A percentile compares a stretch with the other conserved stretches of the same genome.
Evolutionary conservation across 2,329 filamentous ascomycete genomes (phyloP).

Genomic region (Daldinia sp.): DNA sequence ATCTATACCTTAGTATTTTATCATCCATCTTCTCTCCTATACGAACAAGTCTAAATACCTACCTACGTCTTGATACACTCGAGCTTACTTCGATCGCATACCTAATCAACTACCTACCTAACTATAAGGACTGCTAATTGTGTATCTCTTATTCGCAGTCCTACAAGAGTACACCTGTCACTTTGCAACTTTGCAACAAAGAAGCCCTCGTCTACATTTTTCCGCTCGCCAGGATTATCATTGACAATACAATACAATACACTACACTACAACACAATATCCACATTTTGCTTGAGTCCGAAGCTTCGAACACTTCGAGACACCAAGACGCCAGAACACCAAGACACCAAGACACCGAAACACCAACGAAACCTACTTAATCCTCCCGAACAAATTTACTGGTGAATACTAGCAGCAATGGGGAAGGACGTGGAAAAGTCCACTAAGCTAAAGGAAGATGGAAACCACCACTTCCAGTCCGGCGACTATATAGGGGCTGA

Average conservation of each 20-base stretch:
- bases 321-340: slow-evolving; percentile 4
- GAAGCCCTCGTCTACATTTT: slow-evolving; percentile 3
- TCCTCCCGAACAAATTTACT: background rate
- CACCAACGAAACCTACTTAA: background rate
- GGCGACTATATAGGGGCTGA: slow-evolving; percentile 76
- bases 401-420: slow-evolving; percentile 35
- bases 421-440: slow-evolving; percentile 50
- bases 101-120: background rate
- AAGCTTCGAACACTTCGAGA: background rate
- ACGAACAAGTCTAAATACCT: background rate
- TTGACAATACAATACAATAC: background rate
- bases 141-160: slow-evolving; percentile 12
- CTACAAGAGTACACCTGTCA: slow-evolving; percentile 5
- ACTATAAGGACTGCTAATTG: slow-evolving; percentile 2
- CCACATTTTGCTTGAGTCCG: background rate
- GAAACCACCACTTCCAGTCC: slow-evolving; percentile 73
- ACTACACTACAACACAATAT: too few relatives aligned
- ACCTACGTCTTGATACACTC: slow-evolving; percentile 4
- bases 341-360: too few relatives aligned
- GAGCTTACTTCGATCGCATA: background rate
- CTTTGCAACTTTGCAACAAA: slow-evolving; percentile 18
- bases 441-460: slow-evolving; percentile 65
- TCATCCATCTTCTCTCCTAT: background rate
- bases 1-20: background rate
- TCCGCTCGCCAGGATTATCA: background rate